Evolutionary conservation across 2,329 filamentous ascomycete species (phyloP), one percentile per base, ranked within the genome.

Genomic region (Gliomastix tumulicola): DNA sequence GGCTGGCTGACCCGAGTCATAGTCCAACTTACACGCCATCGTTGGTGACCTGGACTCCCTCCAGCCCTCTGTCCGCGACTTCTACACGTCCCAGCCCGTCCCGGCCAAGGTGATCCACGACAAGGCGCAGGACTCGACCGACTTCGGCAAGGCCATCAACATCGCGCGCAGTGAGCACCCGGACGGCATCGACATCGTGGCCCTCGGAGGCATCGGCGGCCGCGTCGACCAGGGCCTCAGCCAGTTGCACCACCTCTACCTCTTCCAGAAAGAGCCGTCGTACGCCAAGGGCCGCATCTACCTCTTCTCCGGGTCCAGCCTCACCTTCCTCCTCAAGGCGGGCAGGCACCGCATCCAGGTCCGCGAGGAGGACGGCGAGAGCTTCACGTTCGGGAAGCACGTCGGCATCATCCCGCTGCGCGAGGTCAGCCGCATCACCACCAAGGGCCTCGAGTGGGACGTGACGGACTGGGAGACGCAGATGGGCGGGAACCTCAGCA

Each of bases 31-130:
- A 2, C 67, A 85, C 51, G 68, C 74, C 37, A 88, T 98, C 42
- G 79, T 94, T 47, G 92, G 92, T 32, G 92, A 98, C 56, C 72
- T 98, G 9, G 92, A 98, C 63, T 96, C 90, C 5, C 66, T 97
- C 15, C 64, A 64, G 4, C 66, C 76, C 9, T 61, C 75, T 11
- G 73, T 84, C 10, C 69, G 70, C 36, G 50, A 69, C n/a, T 82
- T 84, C 59, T 94, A 89, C 61, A 66, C 72, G 22, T 62, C 67
- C 17, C 68, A 71, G 36, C 57, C 53, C 13, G 53, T 37, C 16
- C 57, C 55, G 57, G 68, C 87, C 3, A 53, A 68, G 11, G 68
- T 97, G 36, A 70, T 87, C 44, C 66, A 79, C 48, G 79, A 90
- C 44, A 56, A 69, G n/a, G 86, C 94, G 54, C 87, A 97, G 59